Evolutionary conservation across 257 asterid species (phyloP).

Genomic region (Euphrasia confusa): DNA sequence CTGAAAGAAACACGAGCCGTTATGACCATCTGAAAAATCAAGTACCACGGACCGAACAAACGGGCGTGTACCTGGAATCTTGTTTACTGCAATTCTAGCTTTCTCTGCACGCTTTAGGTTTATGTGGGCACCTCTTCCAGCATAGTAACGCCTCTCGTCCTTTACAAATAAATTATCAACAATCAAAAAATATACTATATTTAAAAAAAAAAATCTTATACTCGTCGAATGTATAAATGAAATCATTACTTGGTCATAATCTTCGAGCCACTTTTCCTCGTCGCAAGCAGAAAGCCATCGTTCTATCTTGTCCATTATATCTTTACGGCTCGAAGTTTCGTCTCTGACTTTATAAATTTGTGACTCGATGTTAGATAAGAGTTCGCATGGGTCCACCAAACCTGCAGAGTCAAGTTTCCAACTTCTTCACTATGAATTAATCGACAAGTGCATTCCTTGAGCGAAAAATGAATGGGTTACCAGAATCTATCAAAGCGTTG

Average conservation of each 20-base stretch:
- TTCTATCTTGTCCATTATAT: conserved; percentile 74
- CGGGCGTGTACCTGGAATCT: conserved; percentile 70
- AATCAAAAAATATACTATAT: not conserved
- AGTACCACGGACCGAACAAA: not conserved
- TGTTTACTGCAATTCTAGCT: conserved; percentile 70
- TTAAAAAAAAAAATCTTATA: not conserved
- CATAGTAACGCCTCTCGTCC: conserved; percentile 81
- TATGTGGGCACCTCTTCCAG: conserved; percentile 94
- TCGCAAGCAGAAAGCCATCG: conserved; percentile 94
- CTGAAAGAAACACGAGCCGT: conserved; percentile 36
- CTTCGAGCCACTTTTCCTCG: conserved; percentile 96
- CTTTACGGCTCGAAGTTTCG: conserved; percentile 81
- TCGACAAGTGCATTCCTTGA: not conserved
- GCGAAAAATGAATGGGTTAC: conserved; percentile 31
- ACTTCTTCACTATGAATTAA: conserved; percentile 12
- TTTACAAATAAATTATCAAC: conserved; percentile 23
- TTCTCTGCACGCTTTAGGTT: conserved; percentile 92
- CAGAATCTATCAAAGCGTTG: conserved; percentile 87
- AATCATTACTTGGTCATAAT: conserved; percentile 62
- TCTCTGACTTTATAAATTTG: conserved; percentile 67
- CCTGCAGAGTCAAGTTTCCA: conserved; percentile 45
- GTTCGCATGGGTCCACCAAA: conserved; percentile 89
- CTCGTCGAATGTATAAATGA: conserved; percentile 14
- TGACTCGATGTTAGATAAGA: conserved; percentile 72
- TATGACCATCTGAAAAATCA: conserved; percentile 14